phyloP scores from a whole-genome alignment of 768 basidiomycete species.

The Hericium rajendrae region DNA sequence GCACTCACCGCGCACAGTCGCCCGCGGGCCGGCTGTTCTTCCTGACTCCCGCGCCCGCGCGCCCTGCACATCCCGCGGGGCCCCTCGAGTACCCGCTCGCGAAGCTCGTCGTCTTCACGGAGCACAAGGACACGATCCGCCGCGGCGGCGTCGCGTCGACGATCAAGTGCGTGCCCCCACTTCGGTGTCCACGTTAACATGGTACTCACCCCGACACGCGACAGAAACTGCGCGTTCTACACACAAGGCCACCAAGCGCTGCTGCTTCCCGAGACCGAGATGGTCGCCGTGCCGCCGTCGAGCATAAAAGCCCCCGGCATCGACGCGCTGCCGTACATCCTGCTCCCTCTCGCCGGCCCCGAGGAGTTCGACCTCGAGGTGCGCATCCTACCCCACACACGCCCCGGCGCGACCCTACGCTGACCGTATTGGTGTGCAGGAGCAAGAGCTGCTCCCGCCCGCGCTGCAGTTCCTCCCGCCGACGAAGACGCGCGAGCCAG shows the following conservation, averaged over 20 bases:
- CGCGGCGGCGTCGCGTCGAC: slow-evolving; percentile 80
- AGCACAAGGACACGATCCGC: slow-evolving; percentile 79
- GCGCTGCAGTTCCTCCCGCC: slow-evolving; percentile 83
- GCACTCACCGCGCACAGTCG: slow-evolving; percentile 34
- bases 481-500: slow-evolving; percentile 75
- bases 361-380: slow-evolving; percentile 94
- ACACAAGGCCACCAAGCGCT: slow-evolving; percentile 59
- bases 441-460: slow-evolving; percentile 78
- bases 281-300: slow-evolving; percentile 49
- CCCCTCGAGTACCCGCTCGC: slow-evolving; percentile 70
- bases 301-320: slow-evolving; percentile 60
- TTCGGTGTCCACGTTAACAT: background rate
- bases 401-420: background rate
- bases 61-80: slow-evolving; percentile 34
- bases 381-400: slow-evolving; percentile 7
- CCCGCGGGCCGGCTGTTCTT: slow-evolving; percentile 75
- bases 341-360: slow-evolving; percentile 87
- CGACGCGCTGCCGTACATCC: slow-evolving; percentile 73
- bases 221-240: slow-evolving; percentile 75
- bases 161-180: slow-evolving; percentile 52
- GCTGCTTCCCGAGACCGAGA: slow-evolving; percentile 52
- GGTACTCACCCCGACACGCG: slow-evolving; percentile 8
- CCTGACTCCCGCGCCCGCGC: slow-evolving; percentile 50
- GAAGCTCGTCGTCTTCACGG: slow-evolving; percentile 80
- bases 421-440: slow-evolving; percentile 31